These are phyloP conservation scores for Gaillardinia entomophila DNA, from an alignment of 805 yeast species.

Conservation along the genomic window DNA sequence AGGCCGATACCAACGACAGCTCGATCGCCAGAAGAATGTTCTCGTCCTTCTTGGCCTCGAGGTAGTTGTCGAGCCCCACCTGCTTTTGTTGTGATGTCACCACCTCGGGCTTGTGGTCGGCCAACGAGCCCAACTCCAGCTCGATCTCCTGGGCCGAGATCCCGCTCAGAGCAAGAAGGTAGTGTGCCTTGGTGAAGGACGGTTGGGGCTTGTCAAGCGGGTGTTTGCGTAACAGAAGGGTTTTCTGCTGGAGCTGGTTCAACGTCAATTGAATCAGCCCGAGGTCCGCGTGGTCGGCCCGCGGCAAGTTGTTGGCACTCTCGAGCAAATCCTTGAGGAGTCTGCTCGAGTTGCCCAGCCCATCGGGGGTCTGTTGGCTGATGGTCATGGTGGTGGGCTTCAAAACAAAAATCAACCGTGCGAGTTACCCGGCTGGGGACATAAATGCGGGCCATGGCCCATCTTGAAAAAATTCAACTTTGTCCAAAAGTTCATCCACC, in stretches of 20 bases:
- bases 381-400: background rate
- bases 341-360: background rate
- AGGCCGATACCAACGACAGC: slow-evolving; percentile 64
- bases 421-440: background rate
- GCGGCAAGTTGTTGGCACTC: slow-evolving; percentile 71
- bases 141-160: slow-evolving; percentile 27
- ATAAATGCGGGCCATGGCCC: slow-evolving; percentile 4
- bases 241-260: slow-evolving; percentile 67
- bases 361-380: background rate
- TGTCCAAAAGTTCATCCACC: slow-evolving; percentile 67
- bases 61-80: slow-evolving; percentile 50
- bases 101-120: background rate
- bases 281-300: slow-evolving; percentile 49
- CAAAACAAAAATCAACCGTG: slow-evolving; percentile 1
- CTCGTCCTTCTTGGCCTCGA: slow-evolving; percentile 72
- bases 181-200: slow-evolving; percentile 70
- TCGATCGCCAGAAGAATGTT: slow-evolving; percentile 79
- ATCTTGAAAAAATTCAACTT: slow-evolving; percentile 31
- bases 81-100: too few relatives aligned
- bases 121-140: slow-evolving; percentile 5
- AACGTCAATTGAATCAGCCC: slow-evolving; percentile 80
- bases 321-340: slow-evolving; percentile 68
- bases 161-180: slow-evolving; percentile 84
- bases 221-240: slow-evolving; percentile 47
- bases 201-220: slow-evolving; percentile 28